phyloP scores from a whole-genome alignment of 2,329 filamentous ascomycete genomes.

The Neofusicoccum cordaticola region DNA sequence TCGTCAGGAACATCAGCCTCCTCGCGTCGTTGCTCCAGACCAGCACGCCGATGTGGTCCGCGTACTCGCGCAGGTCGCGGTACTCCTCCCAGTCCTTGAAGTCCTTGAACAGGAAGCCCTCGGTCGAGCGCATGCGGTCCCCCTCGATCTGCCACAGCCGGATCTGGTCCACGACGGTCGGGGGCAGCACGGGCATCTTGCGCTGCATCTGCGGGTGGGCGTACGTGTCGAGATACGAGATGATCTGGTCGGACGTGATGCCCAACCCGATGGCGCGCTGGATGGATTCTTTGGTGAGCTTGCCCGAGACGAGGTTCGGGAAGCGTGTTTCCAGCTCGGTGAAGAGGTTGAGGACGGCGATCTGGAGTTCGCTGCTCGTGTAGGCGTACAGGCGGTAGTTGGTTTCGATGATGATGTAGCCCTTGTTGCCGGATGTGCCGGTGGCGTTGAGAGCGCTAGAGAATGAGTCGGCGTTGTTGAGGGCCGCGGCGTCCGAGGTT shows the following conservation, averaged over 20 bases:
- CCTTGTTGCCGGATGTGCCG: slow-evolving; percentile 58
- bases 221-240: slow-evolving; percentile 86
- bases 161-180: slow-evolving; percentile 96
- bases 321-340: slow-evolving; percentile 84
- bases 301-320: slow-evolving; percentile 89
- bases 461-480: slow-evolving; percentile 69
- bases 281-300: slow-evolving; percentile 84
- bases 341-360: slow-evolving; percentile 89
- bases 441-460: slow-evolving; percentile 58
- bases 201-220: slow-evolving; percentile 92
- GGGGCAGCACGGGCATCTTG: slow-evolving; percentile 73
- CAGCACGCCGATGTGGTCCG: slow-evolving; percentile 85
- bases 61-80: slow-evolving; percentile 67
- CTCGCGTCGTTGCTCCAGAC: slow-evolving; percentile 79
- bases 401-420: slow-evolving; percentile 94
- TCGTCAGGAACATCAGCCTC: slow-evolving; percentile 86
- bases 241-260: slow-evolving; percentile 94
- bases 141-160: slow-evolving; percentile 96
- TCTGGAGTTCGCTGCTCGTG: slow-evolving; percentile 89
- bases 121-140: slow-evolving; percentile 82
- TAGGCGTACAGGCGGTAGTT: slow-evolving; percentile 98
- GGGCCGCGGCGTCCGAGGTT: slow-evolving; percentile 70
- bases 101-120: slow-evolving; percentile 86
- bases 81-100: slow-evolving; percentile 73
- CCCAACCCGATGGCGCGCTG: slow-evolving; percentile 82